phyloP scores from a whole-genome alignment of 2,329 filamentous ascomycete species.

The Fusarium humuli region DNA sequence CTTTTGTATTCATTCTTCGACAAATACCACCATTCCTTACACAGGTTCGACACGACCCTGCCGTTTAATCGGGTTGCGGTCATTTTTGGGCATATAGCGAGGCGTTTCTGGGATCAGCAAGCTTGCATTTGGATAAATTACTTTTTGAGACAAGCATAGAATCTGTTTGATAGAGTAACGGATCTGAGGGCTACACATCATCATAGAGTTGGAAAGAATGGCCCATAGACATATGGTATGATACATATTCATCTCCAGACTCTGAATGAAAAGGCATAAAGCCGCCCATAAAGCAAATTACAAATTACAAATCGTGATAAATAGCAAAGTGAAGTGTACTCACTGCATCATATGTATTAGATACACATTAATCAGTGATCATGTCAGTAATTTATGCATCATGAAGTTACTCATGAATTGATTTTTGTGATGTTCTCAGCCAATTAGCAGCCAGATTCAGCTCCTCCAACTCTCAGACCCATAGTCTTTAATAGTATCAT shows the following conservation, averaged over 20 bases:
- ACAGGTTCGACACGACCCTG: conserved; percentile 22
- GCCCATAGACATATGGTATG: conserved; percentile 6
- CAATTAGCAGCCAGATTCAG: conserved; percentile 32
- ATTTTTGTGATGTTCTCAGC: conserved; percentile 18
- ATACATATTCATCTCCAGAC: conserved; percentile 16
- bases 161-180: not conserved
- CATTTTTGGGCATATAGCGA: conserved; percentile 40
- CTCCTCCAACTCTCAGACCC: conserved; percentile 6
- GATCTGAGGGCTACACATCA: not conserved
- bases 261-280: conserved; percentile 26
- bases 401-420: conserved; percentile 28
- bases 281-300: not conserved
- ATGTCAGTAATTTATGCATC: conserved; percentile 27
- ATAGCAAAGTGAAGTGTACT: not conserved
- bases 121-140: conserved; percentile 24
- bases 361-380: not conserved
- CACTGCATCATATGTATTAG: not conserved
- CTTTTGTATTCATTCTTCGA: conserved; percentile 27
- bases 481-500: conserved; percentile 4
- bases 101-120: conserved; percentile 40
- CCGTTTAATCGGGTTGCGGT: conserved; percentile 26
- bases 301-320: not conserved
- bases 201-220: conserved; percentile 16
- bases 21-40: conserved; percentile 17
- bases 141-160: not conserved